Base-by-base conservation (phyloP, 192 early-diverging fungal genomes). In the Phlyctochytrium planicorne region DNA sequence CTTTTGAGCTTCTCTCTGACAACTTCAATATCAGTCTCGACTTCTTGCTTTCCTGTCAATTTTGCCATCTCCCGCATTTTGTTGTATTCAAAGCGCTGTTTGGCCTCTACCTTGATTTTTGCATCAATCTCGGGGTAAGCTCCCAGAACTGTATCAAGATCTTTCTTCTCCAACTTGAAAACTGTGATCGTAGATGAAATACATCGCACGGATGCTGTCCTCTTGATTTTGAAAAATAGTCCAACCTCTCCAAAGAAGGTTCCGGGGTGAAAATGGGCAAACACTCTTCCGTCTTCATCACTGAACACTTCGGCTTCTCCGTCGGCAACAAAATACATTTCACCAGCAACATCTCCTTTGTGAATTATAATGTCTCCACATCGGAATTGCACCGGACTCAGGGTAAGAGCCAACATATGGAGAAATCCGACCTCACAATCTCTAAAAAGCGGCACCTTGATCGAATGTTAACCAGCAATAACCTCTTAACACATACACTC, bases 221-320 rank as follows among this genome's bases (percentile, higher is more conserved):
- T 60, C 62, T 75, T 72, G 1, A 78, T 35, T 35, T 85, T 56
- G 52, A 81, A 76, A 60, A 84, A 74, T 3, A 84, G 47, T 14
- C 78, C 82, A 37, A 84, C 81, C 68, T 84, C 82, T 0, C 82
- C 82, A 57, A 84, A 84, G 53, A 84, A 84, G 2, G 76, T 75
- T 0, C 81, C 81, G 16, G 82, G 75, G 29, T 72, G 66, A 47
- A 84, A 84, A 34, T 83, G 66, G 17, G 81, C 82, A 69, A 73
- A 84, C 0, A 75, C 70, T 17, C 40, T 35, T n/a, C 70, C 67
- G 50, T 72, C 75, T 4, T 76, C 75, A 34, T 83, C 82, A 30
- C 53, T 65, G 66, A 79, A 81, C 17, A 84, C 82, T 67, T 84
- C 78, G 27, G 79, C 81, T 0, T 55, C 64, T 3, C 82, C 82